A percentile compares a stretch with the other conserved stretches of the same genome.
phyloP scores from a whole-genome alignment of 2,329 filamentous ascomycete genomes.

The Sarocladium brachiariae region DNA sequence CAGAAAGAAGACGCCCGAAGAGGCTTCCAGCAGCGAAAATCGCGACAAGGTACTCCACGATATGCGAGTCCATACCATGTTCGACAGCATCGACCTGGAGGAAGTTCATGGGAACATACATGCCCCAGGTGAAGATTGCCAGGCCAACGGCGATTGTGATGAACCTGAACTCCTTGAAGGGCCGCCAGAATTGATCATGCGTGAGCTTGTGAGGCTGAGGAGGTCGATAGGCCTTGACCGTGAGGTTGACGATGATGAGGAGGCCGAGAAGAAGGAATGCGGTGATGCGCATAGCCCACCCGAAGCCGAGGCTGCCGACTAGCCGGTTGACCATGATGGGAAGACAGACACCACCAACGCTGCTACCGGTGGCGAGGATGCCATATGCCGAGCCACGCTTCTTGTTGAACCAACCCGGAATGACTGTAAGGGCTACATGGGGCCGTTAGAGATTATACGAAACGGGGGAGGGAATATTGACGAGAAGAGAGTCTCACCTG shows the following conservation, averaged over 20 bases:
- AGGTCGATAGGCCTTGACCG: constrained; percentile 18
- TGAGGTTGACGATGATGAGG: constrained; percentile 25
- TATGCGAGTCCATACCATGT: constrained; percentile 19
- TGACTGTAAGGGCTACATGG: constrained; percentile 20
- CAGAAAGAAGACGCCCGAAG: constrained; percentile 35
- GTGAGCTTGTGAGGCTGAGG: constrained; percentile 2
- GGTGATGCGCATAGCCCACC: constrained; percentile 31
- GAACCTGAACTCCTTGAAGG: constrained; percentile 25
- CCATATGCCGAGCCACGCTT: constrained; percentile 50
- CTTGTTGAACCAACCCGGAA: constrained; percentile 30
- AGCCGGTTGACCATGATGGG: constrained; percentile 19
- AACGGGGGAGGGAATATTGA: not conserved
- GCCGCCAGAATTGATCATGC: constrained; percentile 18
- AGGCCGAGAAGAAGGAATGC: constrained; percentile 30
- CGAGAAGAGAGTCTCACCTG: constrained; percentile 22
- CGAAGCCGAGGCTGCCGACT: constrained; percentile 26
- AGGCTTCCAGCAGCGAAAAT: constrained; percentile 35
- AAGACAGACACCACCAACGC: constrained; percentile 47
- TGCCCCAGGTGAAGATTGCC: constrained; percentile 28
- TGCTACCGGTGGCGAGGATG: constrained; percentile 49
- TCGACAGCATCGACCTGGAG: constrained; percentile 24
- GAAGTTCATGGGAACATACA: constrained; percentile 31
- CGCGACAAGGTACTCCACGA: constrained; percentile 28
- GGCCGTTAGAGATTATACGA: not conserved
- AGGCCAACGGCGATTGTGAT: constrained; percentile 23